These are phyloP conservation scores for Hyaloperonospora arabidopsidis DNA, from an alignment of 352 stramenopile species.

Conservation along the genomic window DNA sequence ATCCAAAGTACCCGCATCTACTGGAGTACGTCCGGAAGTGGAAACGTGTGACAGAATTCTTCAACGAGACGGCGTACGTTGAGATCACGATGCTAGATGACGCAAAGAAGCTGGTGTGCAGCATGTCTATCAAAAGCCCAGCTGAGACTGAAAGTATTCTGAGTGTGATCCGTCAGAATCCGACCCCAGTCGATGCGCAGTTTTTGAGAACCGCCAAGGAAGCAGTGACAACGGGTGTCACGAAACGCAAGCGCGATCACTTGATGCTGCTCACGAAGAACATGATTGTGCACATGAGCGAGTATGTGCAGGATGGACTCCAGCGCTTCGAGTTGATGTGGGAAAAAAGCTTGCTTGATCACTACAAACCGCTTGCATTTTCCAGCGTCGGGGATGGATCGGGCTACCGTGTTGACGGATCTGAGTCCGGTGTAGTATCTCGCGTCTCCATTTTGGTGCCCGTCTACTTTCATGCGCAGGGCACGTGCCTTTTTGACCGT, in stretches of 20 bases:
- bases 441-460: slow-evolving; percentile 71
- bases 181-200: slow-evolving; percentile 38
- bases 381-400: slow-evolving; percentile 56
- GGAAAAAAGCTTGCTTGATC: slow-evolving; percentile 74
- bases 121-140: slow-evolving; percentile 73
- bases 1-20: slow-evolving; percentile 66
- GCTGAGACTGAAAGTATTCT: slow-evolving; percentile 74
- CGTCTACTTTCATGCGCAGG: slow-evolving; percentile 69
- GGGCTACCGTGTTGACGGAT: slow-evolving; percentile 64
- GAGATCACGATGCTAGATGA: slow-evolving; percentile 83
- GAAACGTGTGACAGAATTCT: slow-evolving; percentile 81
- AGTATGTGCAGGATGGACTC: slow-evolving; percentile 75
- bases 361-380: slow-evolving; percentile 74
- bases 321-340: slow-evolving; percentile 79
- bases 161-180: slow-evolving; percentile 41
- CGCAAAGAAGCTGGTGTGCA: slow-evolving; percentile 72
- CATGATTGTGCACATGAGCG: slow-evolving; percentile 79
- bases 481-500: slow-evolving; percentile 75
- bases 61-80: slow-evolving; percentile 76
- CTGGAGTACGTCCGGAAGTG: slow-evolving; percentile 77
- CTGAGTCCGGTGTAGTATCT: slow-evolving; percentile 45
- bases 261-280: slow-evolving; percentile 73
- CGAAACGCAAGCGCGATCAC: slow-evolving; percentile 63
- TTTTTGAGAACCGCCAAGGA: slow-evolving; percentile 70
- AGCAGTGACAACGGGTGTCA: slow-evolving; percentile 50